phyloP scores from a whole-genome alignment of 148 eudicot genomes.

The Cornus suecica region DNA sequence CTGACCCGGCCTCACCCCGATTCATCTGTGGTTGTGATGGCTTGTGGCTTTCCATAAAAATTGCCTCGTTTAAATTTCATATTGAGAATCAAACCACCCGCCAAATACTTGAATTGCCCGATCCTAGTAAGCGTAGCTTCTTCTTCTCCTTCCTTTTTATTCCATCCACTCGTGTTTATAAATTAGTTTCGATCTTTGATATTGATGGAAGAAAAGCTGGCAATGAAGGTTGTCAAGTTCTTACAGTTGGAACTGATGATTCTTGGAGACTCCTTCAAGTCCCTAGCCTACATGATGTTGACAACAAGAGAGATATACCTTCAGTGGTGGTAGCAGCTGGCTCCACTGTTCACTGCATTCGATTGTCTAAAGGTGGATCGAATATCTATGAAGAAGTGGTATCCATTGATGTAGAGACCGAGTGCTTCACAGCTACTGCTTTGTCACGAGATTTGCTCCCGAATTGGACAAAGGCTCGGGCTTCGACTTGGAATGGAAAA shows the following conservation, averaged over 20 bases:
- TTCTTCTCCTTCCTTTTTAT: not conserved
- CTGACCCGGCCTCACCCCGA: not conserved
- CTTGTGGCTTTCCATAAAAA: not conserved
- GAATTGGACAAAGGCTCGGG: not conserved
- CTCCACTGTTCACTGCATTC: not conserved
- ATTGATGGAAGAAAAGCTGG: not conserved
- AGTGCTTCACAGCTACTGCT: not conserved
- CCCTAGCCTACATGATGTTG: not conserved
- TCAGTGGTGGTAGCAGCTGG: not conserved
- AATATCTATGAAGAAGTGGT: not conserved
- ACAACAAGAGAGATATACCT: not conserved
- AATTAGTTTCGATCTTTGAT: not conserved
- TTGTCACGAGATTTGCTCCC: not conserved
- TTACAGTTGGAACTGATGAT: slow-evolving; percentile 4
- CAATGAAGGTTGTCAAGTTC: not conserved
- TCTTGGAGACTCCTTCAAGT: slow-evolving; percentile 6
- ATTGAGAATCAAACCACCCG: slow-evolving; percentile 15
- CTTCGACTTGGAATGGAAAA: slow-evolving; percentile 11
- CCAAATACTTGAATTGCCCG: slow-evolving; percentile 16
- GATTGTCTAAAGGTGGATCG: not conserved
- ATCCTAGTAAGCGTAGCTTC: not conserved
- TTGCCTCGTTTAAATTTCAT: not conserved
- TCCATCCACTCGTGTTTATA: slow-evolving; percentile 2
- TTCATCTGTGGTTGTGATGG: slow-evolving; percentile 6
- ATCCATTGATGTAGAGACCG: slow-evolving; percentile 14